Evolutionary conservation across 2,329 filamentous ascomycete species (phyloP), one percentile per base, ranked within the genome.

Genomic region (Fonsecaea pedrosoi): DNA sequence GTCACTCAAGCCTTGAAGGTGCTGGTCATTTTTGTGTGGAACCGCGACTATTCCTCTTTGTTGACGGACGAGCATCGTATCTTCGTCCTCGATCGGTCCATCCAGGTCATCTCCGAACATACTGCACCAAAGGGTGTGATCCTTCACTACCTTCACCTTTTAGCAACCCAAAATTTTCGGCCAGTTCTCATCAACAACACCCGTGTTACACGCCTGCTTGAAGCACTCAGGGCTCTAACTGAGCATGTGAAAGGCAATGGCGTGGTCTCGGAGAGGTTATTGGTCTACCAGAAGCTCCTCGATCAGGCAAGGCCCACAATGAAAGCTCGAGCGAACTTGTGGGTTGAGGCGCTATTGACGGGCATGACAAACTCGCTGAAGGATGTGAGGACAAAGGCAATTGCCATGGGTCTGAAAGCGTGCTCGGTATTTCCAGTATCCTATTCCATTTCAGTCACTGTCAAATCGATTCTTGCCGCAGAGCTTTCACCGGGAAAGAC

Each of bases 261-360:
- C 67, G 91, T 96, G 42, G 82, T 93, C 45, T 88, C 90, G 72
- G 89, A 90, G 66, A 88, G 94, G 15, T 83, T 97, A 10, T 83
- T 88, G 55, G 90, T 96, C 60, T 97, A 97, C 76, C 87, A 88
- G 69, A 89, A 88, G 62, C 82, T 99, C 1, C 78, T 97, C 30
- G 86, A 86, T 66, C 91, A 96, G 78, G 86, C 88, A 4, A 89
- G 86, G 59, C 78, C 83, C 18, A 81, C 87, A 25, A 96, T 99
- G 89, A 79, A 89, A 15, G 80, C 84, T 30, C 88, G 92, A 50
- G 82, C 85, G 63, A 83, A 86, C 2, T 85, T 92, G 66, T 99
- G 95, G 94, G 82, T 97, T 57, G 85, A 90, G 60, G 90, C 96
- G 76, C 81, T 97, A 21, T 88, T 98, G 70, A 88, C 88, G 21